Base-by-base conservation (phyloP, 345 rosid genomes). In the Psidium friedrichsthalianum region DNA sequence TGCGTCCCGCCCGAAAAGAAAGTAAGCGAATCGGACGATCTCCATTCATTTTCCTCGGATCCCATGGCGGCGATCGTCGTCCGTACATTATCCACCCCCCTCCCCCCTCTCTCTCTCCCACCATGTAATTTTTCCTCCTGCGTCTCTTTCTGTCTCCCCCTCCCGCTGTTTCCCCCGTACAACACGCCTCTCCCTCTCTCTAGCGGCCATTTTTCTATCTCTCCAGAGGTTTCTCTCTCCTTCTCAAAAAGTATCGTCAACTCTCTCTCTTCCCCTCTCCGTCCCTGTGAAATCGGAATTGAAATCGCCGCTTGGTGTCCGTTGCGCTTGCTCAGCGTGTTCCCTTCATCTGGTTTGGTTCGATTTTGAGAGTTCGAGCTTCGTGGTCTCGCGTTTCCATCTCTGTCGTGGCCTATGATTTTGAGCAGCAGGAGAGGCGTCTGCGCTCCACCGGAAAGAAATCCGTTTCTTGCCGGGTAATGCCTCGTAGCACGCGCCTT, bases 211-310 rank as follows among this genome's bases (percentile, higher is more conserved):
- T 59, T 59, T 51, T n/a, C 69, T 24, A 36, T 15, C 55, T 42
- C 40, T 36, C 51, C 61, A 42, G 58, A 52, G 22, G 32, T 82
- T 52, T 51, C 83, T 51, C 15, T 54, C 56, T 8, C 56, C 32
- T 51, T 8, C 42, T 29, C 22, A 18, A 51, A 8, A 4, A 56
- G 56, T 69, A 56, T 54, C 22, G 56, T 53, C 16, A 22, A 18
- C 32, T 0, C 6, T 8, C 4, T 22, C 51, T 12, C 24, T 0
- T 5, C 20, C 22, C 0, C 1, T 29, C 22, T 15, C 36, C 13
- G 20, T 64, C 40, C 15, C 21, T 29, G 24, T 32, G 32, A 27
- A 61, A 27, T 32, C 74, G 74, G 40, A 61, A 27, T 61, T 61
- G 40, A 27, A 27, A 61, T 27, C 5, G 40, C 74, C 74, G 74